Percentiles rank a stretch among this genome's conserved stretches.
phyloP scores from a whole-genome alignment of 306 rosid species.

The Erythrophleum fordii region DNA sequence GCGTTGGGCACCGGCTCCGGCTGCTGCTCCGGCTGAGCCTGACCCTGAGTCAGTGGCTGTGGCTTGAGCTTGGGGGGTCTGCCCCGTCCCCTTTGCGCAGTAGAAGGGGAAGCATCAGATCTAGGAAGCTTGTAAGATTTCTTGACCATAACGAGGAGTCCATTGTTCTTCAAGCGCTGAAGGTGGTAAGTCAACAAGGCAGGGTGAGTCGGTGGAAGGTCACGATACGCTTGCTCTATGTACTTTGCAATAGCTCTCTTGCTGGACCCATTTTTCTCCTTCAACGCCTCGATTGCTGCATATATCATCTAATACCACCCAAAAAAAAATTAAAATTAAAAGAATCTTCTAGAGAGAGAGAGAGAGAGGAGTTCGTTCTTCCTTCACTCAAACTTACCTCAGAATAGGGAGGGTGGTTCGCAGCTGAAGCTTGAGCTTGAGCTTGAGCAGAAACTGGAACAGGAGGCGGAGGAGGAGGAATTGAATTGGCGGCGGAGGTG shows the following conservation, averaged over 20 bases:
- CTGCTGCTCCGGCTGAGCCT: slow-evolving; percentile 5
- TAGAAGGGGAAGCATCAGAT: slow-evolving; percentile 47
- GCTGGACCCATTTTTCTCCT: slow-evolving; percentile 82
- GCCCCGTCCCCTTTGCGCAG: slow-evolving; percentile 50
- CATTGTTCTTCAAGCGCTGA: slow-evolving; percentile 65
- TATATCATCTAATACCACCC: slow-evolving; percentile 66
- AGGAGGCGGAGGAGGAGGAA: not conserved
- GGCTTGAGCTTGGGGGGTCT: slow-evolving; percentile 69
- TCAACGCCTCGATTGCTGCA: slow-evolving; percentile 69
- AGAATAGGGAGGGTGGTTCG: slow-evolving; percentile 67
- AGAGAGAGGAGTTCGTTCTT: not conserved
- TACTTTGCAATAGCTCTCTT: slow-evolving; percentile 76
- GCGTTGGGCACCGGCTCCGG: not conserved
- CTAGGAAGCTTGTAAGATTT: slow-evolving; percentile 79
- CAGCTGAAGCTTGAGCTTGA: not conserved
- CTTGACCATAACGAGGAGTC: slow-evolving; percentile 66
- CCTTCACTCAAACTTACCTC: slow-evolving; percentile 49
- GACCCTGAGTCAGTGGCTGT: slow-evolving; percentile 12
- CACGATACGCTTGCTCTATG: slow-evolving; percentile 66
- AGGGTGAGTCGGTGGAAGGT: slow-evolving; percentile 63
- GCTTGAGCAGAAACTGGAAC: not conserved
- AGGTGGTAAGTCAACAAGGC: slow-evolving; percentile 73
- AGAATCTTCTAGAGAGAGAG: not conserved
- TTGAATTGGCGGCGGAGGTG: not conserved
- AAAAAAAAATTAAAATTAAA: not conserved